phyloP scores from a whole-genome alignment of 169 alveolate species.

The Plasmodium knowlesi region DNA sequence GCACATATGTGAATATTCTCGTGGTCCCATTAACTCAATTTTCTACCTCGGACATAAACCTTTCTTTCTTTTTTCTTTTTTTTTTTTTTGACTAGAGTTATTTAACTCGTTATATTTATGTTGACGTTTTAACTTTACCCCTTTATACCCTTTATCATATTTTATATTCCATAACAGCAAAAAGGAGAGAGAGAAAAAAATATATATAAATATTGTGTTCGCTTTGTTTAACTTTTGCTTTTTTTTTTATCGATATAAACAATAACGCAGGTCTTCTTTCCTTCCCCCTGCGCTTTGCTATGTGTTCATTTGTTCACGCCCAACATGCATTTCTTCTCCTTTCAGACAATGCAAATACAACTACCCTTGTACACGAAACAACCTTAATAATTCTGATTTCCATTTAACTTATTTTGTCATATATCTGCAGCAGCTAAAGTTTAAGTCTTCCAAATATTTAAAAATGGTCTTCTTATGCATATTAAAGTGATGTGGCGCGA shows the following conservation, averaged over 20 bases:
- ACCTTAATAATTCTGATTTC: conserved; percentile 25
- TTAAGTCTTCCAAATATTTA: conserved; percentile 57
- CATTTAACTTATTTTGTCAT: conserved; percentile 61
- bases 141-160: conserved; percentile 6
- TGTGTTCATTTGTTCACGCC: conserved; percentile 3
- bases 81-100: neutral
- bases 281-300: neutral
- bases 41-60: neutral
- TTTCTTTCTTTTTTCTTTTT: neutral
- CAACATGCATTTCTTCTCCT: conserved; percentile 20
- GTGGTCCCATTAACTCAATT: neutral
- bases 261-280: conserved; percentile 1
- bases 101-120: neutral
- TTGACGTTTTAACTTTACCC: neutral
- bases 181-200: neutral
- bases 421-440: conserved; percentile 32
- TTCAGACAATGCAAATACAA: conserved; percentile 4
- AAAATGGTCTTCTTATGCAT: conserved; percentile 69
- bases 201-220: neutral
- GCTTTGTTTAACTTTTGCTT: neutral
- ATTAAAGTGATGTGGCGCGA: conserved; percentile 13
- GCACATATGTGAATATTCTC: neutral
- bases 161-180: conserved; percentile 37
- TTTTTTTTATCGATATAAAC: neutral
- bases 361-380: conserved; percentile 36